Conservation (phyloP, 345 rosid genomes). For the Ceriops decandra region DNA sequence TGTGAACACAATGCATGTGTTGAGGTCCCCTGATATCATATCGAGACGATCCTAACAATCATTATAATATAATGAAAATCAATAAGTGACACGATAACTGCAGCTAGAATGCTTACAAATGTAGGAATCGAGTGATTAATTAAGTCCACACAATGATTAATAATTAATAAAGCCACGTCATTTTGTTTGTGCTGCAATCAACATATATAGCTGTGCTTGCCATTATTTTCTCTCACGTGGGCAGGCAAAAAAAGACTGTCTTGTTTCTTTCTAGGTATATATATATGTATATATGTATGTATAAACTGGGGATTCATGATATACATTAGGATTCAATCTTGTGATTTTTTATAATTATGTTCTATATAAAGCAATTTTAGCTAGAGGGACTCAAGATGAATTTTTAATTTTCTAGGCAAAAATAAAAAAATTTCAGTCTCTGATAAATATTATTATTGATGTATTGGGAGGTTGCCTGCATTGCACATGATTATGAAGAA, state of each 20-base stretch:
- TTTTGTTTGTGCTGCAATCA: not conserved
- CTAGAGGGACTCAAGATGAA: not conserved
- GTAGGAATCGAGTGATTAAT: too few species aligned
- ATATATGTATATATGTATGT: accelerated
- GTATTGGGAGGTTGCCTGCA: too few species aligned
- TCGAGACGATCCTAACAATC: not conserved
- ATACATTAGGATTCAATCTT: too few species aligned
- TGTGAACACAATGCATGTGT: not conserved
- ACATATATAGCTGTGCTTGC: not conserved
- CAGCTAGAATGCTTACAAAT: too few species aligned
- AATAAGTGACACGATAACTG: not conserved
- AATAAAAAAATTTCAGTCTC: too few species aligned
- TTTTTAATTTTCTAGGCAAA: not conserved
- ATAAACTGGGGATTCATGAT: not conserved
- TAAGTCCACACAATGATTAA: too few species aligned
- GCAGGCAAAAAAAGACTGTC: not conserved
- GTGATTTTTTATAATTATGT: not conserved
- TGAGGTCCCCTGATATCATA: not conserved
- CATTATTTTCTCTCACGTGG: not conserved
- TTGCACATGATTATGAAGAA: too few species aligned
- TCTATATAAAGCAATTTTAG: not conserved
- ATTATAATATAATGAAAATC: not conserved
- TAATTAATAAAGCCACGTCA: not conserved
- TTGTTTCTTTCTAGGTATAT: not conserved
- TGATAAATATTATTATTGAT: too few species aligned